A percentile compares a stretch with the other conserved stretches of the same genome.
phyloP scores from a whole-genome alignment of 768 basidiomycete species.

The Pleurotus sapidus region DNA sequence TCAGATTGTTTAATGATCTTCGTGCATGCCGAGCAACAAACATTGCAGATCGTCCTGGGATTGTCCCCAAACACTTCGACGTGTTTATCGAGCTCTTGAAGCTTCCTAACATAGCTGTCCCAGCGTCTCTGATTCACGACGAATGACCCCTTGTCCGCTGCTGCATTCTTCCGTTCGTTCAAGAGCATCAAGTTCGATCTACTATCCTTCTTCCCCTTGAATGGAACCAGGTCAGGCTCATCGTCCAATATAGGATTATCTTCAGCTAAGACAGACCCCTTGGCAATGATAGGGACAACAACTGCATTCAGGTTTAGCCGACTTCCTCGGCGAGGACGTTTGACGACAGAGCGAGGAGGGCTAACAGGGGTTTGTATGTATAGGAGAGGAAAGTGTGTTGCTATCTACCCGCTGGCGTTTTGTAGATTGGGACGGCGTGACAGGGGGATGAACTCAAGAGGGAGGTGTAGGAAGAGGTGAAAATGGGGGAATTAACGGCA shows the following conservation, averaged over 20 bases:
- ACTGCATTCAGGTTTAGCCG: no score
- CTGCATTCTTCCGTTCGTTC: background rate
- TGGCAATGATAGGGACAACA: no score
- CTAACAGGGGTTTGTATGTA: background rate
- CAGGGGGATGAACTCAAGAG: background rate
- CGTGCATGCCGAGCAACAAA: background rate
- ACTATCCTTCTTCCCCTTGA: background rate
- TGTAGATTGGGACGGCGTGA: no score
- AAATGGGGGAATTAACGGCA: background rate
- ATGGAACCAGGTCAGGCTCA: background rate
- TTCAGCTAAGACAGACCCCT: no score
- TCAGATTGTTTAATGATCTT: background rate
- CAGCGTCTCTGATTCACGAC: background rate
- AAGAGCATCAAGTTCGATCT: no score
- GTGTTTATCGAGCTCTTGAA: background rate
- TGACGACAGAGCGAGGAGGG: no score
- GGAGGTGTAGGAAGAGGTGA: background rate
- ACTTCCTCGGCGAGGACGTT: no score
- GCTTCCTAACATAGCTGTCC: background rate
- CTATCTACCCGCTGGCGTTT: no score
- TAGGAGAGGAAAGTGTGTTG: background rate
- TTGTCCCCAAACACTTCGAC: background rate
- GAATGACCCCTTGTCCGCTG: background rate
- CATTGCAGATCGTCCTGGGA: background rate
- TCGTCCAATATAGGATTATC: no score